Evolutionary conservation across 164 flowering plant species (phyloP).

Genomic region (Piper longum): DNA sequence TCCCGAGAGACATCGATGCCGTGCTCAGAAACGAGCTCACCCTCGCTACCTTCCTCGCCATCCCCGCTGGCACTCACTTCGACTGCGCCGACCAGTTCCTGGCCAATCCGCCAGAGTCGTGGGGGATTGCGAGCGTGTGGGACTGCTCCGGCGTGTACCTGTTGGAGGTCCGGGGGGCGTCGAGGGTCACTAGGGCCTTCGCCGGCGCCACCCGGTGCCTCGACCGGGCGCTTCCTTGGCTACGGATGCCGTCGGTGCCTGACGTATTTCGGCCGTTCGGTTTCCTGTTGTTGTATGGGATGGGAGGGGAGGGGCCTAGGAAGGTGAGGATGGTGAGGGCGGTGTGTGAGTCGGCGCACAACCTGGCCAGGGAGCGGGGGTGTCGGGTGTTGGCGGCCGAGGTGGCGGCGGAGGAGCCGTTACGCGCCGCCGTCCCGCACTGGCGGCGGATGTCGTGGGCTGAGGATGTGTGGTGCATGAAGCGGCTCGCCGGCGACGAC

Average conservation of each 20-base stretch:
- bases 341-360: conserved; percentile 65
- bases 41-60: conserved; percentile 68
- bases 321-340: conserved; percentile 28
- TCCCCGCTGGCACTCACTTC: conserved; percentile 29
- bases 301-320: conserved; percentile 71
- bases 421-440: conserved; percentile 61
- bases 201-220: conserved; percentile 48
- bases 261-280: conserved; percentile 80
- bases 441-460: conserved; percentile 75
- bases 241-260: conserved; percentile 70
- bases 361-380: conserved; percentile 53
- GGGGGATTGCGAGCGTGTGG: conserved; percentile 88
- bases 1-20: conserved; percentile 83
- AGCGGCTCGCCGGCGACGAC: conserved; percentile 66
- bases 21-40: conserved; percentile 19
- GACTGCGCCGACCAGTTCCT: conserved; percentile 35
- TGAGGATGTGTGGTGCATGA: conserved; percentile 92
- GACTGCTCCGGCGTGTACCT: conserved; percentile 57
- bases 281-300: conserved; percentile 66
- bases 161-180: conserved; percentile 68
- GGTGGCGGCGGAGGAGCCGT: conserved; percentile 60
- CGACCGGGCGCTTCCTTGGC: conserved; percentile 65
- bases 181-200: conserved; percentile 28
- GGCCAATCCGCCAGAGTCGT: conserved; percentile 56
- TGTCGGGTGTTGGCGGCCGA: conserved; percentile 82